Evolutionary conservation across 1,139 yeast species (phyloP).

Genomic region (Tardiomyces digboiensis): DNA sequence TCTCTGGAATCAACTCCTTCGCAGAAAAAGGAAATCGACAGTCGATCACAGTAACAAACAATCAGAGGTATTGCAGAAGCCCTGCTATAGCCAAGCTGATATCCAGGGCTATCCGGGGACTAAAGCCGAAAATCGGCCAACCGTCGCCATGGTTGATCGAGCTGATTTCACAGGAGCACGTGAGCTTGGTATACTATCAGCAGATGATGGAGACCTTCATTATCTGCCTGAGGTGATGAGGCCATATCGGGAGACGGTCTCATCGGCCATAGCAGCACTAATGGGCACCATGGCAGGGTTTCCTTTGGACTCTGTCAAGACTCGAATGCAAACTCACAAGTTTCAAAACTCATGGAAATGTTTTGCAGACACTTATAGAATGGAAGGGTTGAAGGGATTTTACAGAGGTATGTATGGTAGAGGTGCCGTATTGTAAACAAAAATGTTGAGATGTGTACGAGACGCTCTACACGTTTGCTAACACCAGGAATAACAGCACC

Average conservation of each 20-base stretch:
- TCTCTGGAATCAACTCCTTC: no score
- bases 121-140: no score
- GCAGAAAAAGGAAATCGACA: no score
- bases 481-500: conserved; percentile 37
- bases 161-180: not conserved
- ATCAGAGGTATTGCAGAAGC: no score
- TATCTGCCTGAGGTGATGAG: not conserved
- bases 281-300: conserved; percentile 66
- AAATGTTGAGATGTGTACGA: not conserved
- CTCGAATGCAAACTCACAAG: conserved; percentile 74
- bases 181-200: not conserved
- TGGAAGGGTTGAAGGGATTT: conserved; percentile 64
- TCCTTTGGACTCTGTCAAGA: conserved; percentile 78
- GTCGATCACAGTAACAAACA: no score
- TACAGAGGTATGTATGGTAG: conserved; percentile 56
- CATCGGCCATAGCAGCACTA: conserved; percentile 42
- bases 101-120: no score
- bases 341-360: conserved; percentile 54
- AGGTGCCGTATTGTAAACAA: not conserved
- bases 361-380: conserved; percentile 41
- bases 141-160: not conserved
- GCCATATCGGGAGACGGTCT: not conserved
- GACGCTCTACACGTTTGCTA: not conserved
- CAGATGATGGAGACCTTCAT: not conserved
- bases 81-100: no score